A percentile compares a stretch with the other conserved stretches of the same genome.
phyloP scores from a whole-genome alignment of 2,329 filamentous ascomycete genomes.

The Hawksworthiomyces lignivorus region DNA sequence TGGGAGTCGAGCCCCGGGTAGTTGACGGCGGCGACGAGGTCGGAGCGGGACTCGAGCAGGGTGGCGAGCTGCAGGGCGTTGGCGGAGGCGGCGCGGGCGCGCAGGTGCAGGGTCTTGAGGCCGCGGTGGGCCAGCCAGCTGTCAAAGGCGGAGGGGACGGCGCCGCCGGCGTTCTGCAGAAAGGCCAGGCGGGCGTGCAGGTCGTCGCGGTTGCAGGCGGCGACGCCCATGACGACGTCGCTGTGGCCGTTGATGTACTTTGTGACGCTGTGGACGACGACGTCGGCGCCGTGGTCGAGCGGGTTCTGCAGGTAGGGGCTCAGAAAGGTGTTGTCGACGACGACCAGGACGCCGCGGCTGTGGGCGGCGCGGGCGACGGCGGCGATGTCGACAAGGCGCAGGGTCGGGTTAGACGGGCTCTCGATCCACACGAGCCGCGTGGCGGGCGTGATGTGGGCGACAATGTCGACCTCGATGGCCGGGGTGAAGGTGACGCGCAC shows the following conservation, averaged over 20 bases:
- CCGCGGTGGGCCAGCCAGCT: slow-evolving; percentile 97
- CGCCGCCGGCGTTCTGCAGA: slow-evolving; percentile 95
- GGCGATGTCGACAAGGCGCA: slow-evolving; percentile 86
- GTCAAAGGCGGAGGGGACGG: slow-evolving; percentile 90
- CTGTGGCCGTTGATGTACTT: slow-evolving; percentile 99
- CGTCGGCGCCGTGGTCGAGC: slow-evolving; percentile 88
- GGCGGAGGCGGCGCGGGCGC: slow-evolving; percentile 72
- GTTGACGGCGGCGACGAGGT: slow-evolving; percentile 77
- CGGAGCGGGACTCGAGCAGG: slow-evolving; percentile 68
- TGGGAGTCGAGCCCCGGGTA: slow-evolving; percentile 89
- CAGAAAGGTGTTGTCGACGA: slow-evolving; percentile 99
- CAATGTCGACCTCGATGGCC: slow-evolving; percentile 81
- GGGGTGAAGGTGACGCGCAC: slow-evolving; percentile 93
- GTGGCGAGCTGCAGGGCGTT: slow-evolving; percentile 75
- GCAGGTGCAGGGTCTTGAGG: slow-evolving; percentile 91
- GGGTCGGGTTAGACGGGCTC: slow-evolving; percentile 86
- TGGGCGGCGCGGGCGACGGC: slow-evolving; percentile 78
- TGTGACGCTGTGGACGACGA: slow-evolving; percentile 93
- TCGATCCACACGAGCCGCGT: slow-evolving; percentile 98
- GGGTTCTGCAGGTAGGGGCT: slow-evolving; percentile 96
- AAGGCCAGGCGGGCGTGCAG: slow-evolving; percentile 74
- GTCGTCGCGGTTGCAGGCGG: slow-evolving; percentile 82
- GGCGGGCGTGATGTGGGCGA: slow-evolving; percentile 73
- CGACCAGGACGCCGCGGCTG: slow-evolving; percentile 80
- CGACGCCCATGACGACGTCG: slow-evolving; percentile 96